Base-by-base conservation (phyloP, 2,329 filamentous ascomycete genomes). In the Apiospora sp. region DNA sequence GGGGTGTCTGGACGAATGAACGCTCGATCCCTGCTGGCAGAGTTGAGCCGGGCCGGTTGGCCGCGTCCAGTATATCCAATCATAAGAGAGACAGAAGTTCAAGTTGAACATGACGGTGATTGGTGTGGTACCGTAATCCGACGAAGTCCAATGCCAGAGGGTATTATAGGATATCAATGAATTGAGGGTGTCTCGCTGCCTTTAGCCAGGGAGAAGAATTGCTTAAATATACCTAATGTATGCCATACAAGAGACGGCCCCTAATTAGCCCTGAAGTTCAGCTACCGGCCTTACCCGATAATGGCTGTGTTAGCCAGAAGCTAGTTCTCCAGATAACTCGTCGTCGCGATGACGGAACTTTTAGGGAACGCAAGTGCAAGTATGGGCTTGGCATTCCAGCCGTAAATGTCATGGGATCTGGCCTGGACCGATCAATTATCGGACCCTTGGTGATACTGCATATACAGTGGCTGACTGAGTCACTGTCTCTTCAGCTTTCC, bases 1-100 rank as follows among this genome's bases (percentile, higher is more conserved):
- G 80, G 3, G 83, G 77, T 0, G 86, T 87, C 24, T 80, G 74
- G 70, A 88, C 79, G 77, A 83, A 87, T 64, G 79, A 80, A 13
- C 86, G 83, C 71, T 82, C 81, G 67, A 89, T 82, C 7, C 82
- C 82, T 0, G 78, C 27, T 0, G 86, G 87, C 1, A 85, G 74
- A 4, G 79, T 27, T 3, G 75, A 76, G 3, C 76, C 34, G 77
- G 73, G 7, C 69, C 75, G 34, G 72, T 75, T 22, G 79, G 81
- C 10, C 73, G 74, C 1, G 77, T 77, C 78, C 79, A 83, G 73
- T 75, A 76, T 37, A 83, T 76, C 74, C 78, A 80, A 71, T 76
- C 72, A 74, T 80, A 83, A 51, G 76, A 81, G 8, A 83, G 78
- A 70, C 79, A 74, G 68, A 82, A 78, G 72, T 78, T 75, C 7